Evolutionary conservation across 768 basidiomycete genomes (phyloP).

Genomic region (Panellus pusillus): DNA sequence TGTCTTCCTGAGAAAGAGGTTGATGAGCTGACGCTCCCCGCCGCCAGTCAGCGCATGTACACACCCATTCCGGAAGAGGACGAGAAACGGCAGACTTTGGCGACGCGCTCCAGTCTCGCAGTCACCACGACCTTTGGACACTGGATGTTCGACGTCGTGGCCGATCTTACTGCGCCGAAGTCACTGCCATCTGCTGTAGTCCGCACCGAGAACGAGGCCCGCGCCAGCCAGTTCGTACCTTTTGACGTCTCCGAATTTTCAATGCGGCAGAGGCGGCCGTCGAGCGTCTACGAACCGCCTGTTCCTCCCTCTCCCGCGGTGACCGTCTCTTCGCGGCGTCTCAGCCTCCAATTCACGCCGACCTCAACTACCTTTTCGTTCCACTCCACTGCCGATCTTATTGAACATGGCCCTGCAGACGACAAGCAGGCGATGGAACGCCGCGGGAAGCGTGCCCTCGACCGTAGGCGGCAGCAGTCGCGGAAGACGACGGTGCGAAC

Average conservation of each 20-base stretch:
- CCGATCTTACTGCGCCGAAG: conserved; percentile 47
- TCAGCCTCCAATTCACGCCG: conserved; percentile 70
- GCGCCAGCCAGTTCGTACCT: conserved; percentile 38
- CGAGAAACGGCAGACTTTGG: conserved; percentile 33
- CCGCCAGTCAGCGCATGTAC: conserved; percentile 40
- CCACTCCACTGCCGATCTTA: conserved; percentile 20
- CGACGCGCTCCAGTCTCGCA: conserved; percentile 44
- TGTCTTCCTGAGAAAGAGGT: conserved; percentile 43
- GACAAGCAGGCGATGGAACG: conserved; percentile 15
- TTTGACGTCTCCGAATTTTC: conserved; percentile 27
- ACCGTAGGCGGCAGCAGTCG: conserved; percentile 3
- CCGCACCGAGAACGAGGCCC: conserved; percentile 24
- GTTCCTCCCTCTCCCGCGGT: conserved; percentile 26
- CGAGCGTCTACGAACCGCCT: conserved; percentile 33
- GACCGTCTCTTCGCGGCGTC: conserved; percentile 37
- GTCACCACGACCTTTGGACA: conserved; percentile 52
- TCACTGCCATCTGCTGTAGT: conserved; percentile 24
- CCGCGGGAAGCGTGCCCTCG: conserved; percentile 14
- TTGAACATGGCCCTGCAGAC: conserved; percentile 5
- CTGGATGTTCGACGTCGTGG: conserved; percentile 84
- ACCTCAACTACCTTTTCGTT: conserved; percentile 41
- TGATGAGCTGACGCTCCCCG: conserved; percentile 20
- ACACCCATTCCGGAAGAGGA: conserved; percentile 50
- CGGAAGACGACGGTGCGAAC: background rate
- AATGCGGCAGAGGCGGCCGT: conserved; percentile 35